phyloP scores from a whole-genome alignment of 1,284 basidiomycete species.

The Athelia sp. region DNA sequence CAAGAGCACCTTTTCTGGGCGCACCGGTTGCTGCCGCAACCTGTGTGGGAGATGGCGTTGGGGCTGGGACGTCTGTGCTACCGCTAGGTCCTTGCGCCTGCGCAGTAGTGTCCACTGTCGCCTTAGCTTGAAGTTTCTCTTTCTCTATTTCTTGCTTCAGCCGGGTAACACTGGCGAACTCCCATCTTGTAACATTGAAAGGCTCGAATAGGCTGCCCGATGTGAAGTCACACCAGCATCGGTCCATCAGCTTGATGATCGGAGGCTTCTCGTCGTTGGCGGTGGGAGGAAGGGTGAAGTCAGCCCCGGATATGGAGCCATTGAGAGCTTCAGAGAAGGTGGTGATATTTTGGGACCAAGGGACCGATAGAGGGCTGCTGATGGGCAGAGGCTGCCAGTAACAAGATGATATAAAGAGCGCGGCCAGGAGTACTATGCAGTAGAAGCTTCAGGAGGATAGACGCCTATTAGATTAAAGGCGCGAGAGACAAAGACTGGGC shows the following conservation, averaged over 20 bases:
- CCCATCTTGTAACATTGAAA: constrained; percentile 71
- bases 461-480: constrained; percentile 9
- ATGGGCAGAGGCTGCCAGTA: constrained; percentile 78
- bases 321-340: constrained; percentile 63
- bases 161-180: constrained; percentile 50
- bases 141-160: constrained; percentile 38
- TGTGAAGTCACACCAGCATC: constrained; percentile 78
- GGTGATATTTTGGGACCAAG: constrained; percentile 64
- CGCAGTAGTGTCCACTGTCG: constrained; percentile 1
- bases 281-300: too few relatives aligned
- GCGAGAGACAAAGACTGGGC: constrained; percentile 17
- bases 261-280: constrained; percentile 25
- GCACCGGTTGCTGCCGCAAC: constrained; percentile 4
- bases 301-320: constrained; percentile 20
- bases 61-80: too few relatives aligned
- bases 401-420: constrained; percentile 77
- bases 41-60: constrained; percentile 2
- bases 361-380: constrained; percentile 50
- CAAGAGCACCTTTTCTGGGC: too few relatives aligned
- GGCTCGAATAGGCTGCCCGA: constrained; percentile 60
- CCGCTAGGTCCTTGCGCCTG: too few relatives aligned
- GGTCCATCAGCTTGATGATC: constrained; percentile 59
- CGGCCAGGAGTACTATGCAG: constrained; percentile 72
- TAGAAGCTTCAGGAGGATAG: constrained; percentile 61
- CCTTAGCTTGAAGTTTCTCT: constrained; percentile 10